These are phyloP conservation scores for Diddensiella transvaalensis DNA, from an alignment of 805 yeast genomes.

Conservation along the genomic window DNA sequence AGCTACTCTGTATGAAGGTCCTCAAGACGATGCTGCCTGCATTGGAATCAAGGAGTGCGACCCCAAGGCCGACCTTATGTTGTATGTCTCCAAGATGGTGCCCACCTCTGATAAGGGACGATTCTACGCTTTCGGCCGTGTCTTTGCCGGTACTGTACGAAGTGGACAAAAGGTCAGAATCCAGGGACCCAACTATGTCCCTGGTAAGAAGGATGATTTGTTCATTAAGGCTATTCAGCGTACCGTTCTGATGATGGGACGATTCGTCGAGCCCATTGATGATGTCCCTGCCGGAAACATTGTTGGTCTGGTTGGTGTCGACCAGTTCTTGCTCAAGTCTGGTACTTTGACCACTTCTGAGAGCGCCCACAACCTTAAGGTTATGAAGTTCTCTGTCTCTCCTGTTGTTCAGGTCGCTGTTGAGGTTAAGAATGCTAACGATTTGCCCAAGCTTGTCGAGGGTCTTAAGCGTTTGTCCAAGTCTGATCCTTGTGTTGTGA, in stretches of 20 bases:
- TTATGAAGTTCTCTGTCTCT: conserved; percentile 99
- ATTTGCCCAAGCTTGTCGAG: conserved; percentile 98
- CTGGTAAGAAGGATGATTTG: conserved; percentile 97
- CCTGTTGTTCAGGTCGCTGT: conserved; percentile 99
- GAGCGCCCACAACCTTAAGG: conserved; percentile 98
- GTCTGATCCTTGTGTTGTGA: conserved; percentile 98
- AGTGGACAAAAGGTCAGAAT: conserved; percentile 99
- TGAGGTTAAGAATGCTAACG: conserved; percentile 99
- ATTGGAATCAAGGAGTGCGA: conserved; percentile 96
- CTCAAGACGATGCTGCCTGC: conserved; percentile 80
- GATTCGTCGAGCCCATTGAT: conserved; percentile 95
- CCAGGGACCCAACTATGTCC: conserved; percentile 99
- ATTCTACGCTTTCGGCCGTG: conserved; percentile 99
- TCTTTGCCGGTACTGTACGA: conserved; percentile 98
- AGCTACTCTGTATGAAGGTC: conserved; percentile 98
- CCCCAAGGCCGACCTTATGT: conserved; percentile 96
- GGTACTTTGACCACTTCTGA: conserved; percentile 98
- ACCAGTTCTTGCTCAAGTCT: conserved; percentile 98
- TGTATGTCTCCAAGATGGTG: conserved; percentile 99
- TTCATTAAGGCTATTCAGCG: conserved; percentile 98
- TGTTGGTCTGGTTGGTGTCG: conserved; percentile 99
- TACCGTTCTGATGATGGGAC: conserved; percentile 99
- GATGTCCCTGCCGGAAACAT: conserved; percentile 99
- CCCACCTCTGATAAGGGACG: conserved; percentile 99
- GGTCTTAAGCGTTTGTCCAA: conserved; percentile 99